Conservation (phyloP, 768 basidiomycete genomes). For the Suillus cothurnatus region DNA sequence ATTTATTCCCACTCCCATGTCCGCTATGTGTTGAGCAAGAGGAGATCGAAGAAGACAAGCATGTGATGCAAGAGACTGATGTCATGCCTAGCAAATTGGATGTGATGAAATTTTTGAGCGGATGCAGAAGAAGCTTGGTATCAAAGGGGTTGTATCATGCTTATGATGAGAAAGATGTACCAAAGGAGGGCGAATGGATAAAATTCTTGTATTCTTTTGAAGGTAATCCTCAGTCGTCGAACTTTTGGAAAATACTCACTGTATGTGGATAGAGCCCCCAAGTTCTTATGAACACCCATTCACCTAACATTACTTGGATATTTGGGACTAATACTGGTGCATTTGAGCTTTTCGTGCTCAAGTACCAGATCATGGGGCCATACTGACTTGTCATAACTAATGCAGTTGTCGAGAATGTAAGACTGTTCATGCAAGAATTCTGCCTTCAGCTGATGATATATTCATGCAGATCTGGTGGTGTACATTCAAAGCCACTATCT, state of each 20-base stretch:
- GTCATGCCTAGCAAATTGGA: conserved; percentile 68
- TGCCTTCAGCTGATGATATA: conserved; percentile 2
- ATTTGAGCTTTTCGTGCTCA: conserved; percentile 91
- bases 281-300: conserved; percentile 71
- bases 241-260: neutral
- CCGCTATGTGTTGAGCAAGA: conserved; percentile 51
- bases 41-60: conserved; percentile 30
- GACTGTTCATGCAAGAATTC: conserved; percentile 24
- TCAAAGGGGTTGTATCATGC: conserved; percentile 87
- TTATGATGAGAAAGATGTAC: conserved; percentile 78
- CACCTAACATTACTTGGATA: conserved; percentile 83
- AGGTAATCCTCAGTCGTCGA: conserved; percentile 47
- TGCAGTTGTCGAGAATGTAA: conserved; percentile 71
- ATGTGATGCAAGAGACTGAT: conserved; percentile 66
- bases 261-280: conserved; percentile 33
- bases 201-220: conserved; percentile 92
- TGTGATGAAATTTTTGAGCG: conserved; percentile 82
- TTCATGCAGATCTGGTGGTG: conserved; percentile 90
- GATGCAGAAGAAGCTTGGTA: conserved; percentile 68
- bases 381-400: conserved; percentile 92
- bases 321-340: conserved; percentile 92
- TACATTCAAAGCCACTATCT: conserved; percentile 83
- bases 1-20: conserved; percentile 87
- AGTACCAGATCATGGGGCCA: conserved; percentile 98
- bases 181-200: conserved; percentile 84